phyloP scores from a whole-genome alignment of 495 filamentous ascomycete genomes.

The Penicillium pancosmium region DNA sequence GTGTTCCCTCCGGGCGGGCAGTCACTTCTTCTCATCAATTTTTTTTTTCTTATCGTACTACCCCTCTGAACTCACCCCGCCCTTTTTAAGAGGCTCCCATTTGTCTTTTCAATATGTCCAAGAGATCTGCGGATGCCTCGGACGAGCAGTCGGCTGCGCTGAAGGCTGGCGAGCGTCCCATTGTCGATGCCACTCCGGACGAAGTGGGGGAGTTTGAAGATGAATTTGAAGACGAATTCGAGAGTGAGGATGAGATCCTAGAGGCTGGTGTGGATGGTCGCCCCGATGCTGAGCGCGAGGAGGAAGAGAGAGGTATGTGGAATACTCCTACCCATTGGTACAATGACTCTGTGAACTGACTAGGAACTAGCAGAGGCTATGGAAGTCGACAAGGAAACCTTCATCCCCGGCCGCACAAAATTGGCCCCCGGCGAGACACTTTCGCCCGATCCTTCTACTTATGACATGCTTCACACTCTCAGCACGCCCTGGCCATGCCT shows the following conservation, averaged over 20 bases:
- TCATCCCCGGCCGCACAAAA: slow-evolving; percentile 88
- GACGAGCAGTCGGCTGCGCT: slow-evolving; percentile 59
- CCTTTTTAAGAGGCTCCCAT: slow-evolving; percentile 4
- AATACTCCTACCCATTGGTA: background rate
- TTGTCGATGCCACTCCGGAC: slow-evolving; percentile 45
- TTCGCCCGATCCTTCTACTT: slow-evolving; percentile 84
- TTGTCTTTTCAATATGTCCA: slow-evolving; percentile 58
- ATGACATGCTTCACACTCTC: slow-evolving; percentile 93
- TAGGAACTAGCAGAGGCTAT: slow-evolving; percentile 61
- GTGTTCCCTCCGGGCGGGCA: slow-evolving; percentile 16
- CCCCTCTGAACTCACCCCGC: slow-evolving; percentile 1
- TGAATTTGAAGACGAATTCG: slow-evolving; percentile 94
- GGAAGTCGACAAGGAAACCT: slow-evolving; percentile 90
- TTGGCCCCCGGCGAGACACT: slow-evolving; percentile 87
- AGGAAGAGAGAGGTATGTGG: slow-evolving; percentile 68
- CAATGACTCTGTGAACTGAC: slow-evolving; percentile 11
- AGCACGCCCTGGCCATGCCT: slow-evolving; percentile 95
- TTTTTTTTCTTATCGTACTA: slow-evolving; percentile 33
- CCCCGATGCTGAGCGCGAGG: slow-evolving; percentile 89
- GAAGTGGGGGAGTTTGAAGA: slow-evolving; percentile 93
- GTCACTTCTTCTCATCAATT: no score
- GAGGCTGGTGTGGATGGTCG: slow-evolving; percentile 93
- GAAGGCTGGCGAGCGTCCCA: slow-evolving; percentile 70
- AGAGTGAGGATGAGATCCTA: slow-evolving; percentile 93
- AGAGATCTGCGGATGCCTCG: slow-evolving; percentile 62